phyloP scores from a whole-genome alignment of 202 grass and related monocot genomes.

The Brachypodium distachyon region DNA sequence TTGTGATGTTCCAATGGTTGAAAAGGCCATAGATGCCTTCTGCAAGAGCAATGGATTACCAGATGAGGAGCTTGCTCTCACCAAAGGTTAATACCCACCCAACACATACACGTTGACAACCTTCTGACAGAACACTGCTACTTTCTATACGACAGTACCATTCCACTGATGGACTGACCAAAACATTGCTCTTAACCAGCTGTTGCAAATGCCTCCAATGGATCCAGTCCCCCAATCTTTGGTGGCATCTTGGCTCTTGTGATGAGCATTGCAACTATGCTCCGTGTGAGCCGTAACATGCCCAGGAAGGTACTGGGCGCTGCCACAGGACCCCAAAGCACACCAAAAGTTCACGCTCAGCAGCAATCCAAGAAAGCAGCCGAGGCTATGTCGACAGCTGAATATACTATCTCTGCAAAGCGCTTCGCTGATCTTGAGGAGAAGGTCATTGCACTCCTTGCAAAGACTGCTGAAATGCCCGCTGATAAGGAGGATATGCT shows the following conservation, averaged over 20 bases:
- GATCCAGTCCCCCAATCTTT: slow-evolving; percentile 48
- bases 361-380: slow-evolving; percentile 19
- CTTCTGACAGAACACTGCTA: neutral
- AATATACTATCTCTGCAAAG: slow-evolving; percentile 33
- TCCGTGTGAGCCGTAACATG: slow-evolving; percentile 57
- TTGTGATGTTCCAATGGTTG: slow-evolving; percentile 72
- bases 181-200: slow-evolving; percentile 32
- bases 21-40: slow-evolving; percentile 62
- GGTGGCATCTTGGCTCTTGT: slow-evolving; percentile 61
- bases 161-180: neutral
- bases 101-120: neutral
- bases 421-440: slow-evolving; percentile 75
- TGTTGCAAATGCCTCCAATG: slow-evolving; percentile 37
- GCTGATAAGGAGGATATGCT: slow-evolving; percentile 73
- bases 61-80: slow-evolving; percentile 51
- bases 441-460: slow-evolving; percentile 49
- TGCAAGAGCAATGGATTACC: slow-evolving; percentile 48
- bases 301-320: slow-evolving; percentile 49
- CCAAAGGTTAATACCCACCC: slow-evolving; percentile 70
- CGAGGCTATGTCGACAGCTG: slow-evolving; percentile 23
- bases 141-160: neutral
- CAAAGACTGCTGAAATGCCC: slow-evolving; percentile 40
- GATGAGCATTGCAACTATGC: slow-evolving; percentile 67
- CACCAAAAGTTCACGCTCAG: neutral
- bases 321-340: slow-evolving; percentile 21